Base-by-base conservation (phyloP, 78 protist species). In the Acrasis kona region DNA sequence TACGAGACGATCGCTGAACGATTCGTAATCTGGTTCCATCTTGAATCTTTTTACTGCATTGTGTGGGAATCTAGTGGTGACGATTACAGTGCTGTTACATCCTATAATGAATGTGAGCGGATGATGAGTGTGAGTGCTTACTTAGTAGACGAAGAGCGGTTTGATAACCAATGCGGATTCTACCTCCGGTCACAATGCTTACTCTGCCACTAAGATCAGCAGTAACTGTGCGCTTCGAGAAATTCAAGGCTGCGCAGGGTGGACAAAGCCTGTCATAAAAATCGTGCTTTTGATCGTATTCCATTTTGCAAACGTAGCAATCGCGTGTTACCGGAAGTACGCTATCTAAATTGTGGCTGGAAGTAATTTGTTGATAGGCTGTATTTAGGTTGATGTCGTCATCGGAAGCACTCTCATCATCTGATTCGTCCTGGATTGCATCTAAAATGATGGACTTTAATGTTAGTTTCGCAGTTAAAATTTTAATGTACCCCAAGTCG, bases 1-100 rank as follows among this genome's bases (percentile, higher is more conserved):
- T 61, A 71, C 82, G 36, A 83, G 71, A 3, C 83, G 78, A 27
- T 19, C 31, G 2, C 32, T 34, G 39, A 58, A 84, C 32, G 6
- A 31, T 31, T 0, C 41, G 36, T 69, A 82, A 35, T 87, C 87
- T 2, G 82, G 72, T 27, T 19, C 77, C 1, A 58, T 41, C 7
- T 80, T 77, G 50, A 75, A 87, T 3, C 91, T 77, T 30, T 6
- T 5, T 34, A 74, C 70, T 7, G 84, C 66, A 72, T 89, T 88
- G 72, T 0, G 42, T 1, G 92, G 92, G 69, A 84, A 87, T 30
- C 92, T 80, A 1, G 89, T 67, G 1, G 89, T 87, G 6, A 72
- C 91, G 41, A 87, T 86, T 0, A 29, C 1, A 37, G 87, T 82
- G 10, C 84, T 79, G 31, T 72, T 50, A 2, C 41, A 65, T 0